phyloP scores from a whole-genome alignment of 352 stramenopile genomes.

The Globisporangium takayamanum region DNA sequence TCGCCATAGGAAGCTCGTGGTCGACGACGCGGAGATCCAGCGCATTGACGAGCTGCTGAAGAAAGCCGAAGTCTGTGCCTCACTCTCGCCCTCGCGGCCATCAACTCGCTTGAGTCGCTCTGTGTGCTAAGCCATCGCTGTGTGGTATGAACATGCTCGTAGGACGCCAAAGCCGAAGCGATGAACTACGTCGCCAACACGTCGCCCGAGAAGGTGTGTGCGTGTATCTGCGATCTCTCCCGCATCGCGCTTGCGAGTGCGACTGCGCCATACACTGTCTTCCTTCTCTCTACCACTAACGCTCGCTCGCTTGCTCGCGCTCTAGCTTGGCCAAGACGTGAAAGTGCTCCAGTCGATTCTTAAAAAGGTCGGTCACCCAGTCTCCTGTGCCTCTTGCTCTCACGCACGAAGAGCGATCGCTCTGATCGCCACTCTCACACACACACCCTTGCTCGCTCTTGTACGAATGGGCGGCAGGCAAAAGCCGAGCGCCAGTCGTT shows the following conservation, averaged over 20 bases:
- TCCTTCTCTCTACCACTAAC: background rate
- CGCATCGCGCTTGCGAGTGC: background rate
- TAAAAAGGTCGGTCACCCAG: slow-evolving; percentile 36
- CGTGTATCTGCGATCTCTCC: background rate
- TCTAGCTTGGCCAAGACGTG: slow-evolving; percentile 66
- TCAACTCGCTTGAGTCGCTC: background rate
- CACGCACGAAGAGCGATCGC: no score
- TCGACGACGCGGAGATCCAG: slow-evolving; percentile 55
- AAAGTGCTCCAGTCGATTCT: slow-evolving; percentile 66
- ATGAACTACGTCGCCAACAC: slow-evolving; percentile 68
- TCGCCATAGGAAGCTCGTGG: slow-evolving; percentile 31
- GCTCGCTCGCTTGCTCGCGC: background rate
- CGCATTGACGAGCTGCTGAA: slow-evolving; percentile 72
- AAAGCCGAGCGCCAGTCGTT: slow-evolving; percentile 74
- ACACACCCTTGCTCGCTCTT: background rate
- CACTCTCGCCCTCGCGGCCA: no score
- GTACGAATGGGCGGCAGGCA: slow-evolving; percentile 20
- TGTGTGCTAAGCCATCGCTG: background rate
- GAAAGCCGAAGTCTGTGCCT: slow-evolving; percentile 45
- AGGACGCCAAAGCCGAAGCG: slow-evolving; percentile 69
- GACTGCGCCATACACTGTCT: background rate
- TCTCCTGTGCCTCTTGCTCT: no score
- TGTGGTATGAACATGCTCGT: background rate
- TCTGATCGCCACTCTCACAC: background rate
- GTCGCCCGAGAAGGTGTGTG: slow-evolving; percentile 60